phyloP scores from a whole-genome alignment of 116 monocot genomes.

The Cymodocea nodosa region DNA sequence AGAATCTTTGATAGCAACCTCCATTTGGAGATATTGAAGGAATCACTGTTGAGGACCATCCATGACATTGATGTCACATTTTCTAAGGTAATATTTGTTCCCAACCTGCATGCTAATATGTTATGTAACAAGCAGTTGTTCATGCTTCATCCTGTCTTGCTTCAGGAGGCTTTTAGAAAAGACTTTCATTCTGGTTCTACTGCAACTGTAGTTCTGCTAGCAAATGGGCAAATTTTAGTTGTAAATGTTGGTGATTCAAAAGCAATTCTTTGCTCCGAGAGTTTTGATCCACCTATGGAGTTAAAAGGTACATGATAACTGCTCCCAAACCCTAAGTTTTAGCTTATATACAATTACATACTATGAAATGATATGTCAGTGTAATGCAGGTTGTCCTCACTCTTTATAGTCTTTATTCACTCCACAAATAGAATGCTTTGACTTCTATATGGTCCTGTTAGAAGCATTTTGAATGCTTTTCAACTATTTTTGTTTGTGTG shows the following conservation, averaged over 20 bases:
- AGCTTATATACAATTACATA: background rate
- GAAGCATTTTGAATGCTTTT: too few species aligned
- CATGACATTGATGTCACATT: conserved; percentile 84
- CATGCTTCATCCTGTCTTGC: background rate
- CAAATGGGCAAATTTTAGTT: conserved; percentile 60
- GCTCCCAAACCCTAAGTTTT: background rate
- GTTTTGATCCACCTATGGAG: conserved; percentile 7
- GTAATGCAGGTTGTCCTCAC: background rate
- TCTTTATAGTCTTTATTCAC: background rate
- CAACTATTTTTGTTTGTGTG: too few species aligned
- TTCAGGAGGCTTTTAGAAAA: conserved; percentile 64
- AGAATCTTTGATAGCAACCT: conserved; percentile 43
- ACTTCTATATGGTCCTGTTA: too few species aligned
- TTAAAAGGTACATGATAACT: conserved; percentile 20
- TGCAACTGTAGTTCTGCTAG: conserved; percentile 66
- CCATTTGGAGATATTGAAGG: conserved; percentile 62
- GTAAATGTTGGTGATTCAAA: conserved; percentile 88
- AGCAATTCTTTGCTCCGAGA: conserved; percentile 70
- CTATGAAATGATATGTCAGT: background rate
- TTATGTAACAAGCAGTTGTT: background rate
- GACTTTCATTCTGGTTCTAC: conserved; percentile 66
- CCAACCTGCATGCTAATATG: background rate
- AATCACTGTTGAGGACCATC: conserved; percentile 69
- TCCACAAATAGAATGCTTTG: background rate
- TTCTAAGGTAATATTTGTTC: conserved; percentile 38